A percentile compares a stretch with the other conserved stretches of the same genome.
Conservation (phyloP, 2,329 filamentous ascomycete species). For the Periconia digitata region DNA sequence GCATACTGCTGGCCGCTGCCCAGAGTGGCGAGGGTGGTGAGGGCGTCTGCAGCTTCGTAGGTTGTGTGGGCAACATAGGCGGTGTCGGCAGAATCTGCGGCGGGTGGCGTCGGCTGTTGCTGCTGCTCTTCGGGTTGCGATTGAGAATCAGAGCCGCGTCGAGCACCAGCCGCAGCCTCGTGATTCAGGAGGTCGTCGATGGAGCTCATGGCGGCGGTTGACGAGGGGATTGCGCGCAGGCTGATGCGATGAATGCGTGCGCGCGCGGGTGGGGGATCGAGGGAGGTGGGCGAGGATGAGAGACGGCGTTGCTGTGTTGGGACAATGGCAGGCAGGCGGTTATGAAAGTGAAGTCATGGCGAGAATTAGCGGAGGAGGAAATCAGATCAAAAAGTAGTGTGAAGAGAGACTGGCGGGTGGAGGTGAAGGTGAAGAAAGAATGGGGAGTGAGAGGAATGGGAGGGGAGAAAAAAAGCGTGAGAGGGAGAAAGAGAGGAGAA, state of each 20-base stretch:
- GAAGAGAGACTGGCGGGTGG: too few species aligned
- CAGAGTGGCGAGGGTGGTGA: slow-evolving; percentile 38
- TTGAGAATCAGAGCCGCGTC: slow-evolving; percentile 12
- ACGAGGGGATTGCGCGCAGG: neutral
- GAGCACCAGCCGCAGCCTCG: slow-evolving; percentile 21
- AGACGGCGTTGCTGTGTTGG: too few species aligned
- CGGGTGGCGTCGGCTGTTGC: slow-evolving; percentile 2
- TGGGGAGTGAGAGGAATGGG: too few species aligned
- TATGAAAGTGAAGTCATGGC: neutral
- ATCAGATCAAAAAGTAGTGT: neutral
- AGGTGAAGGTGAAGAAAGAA: too few species aligned
- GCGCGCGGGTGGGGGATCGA: neutral
- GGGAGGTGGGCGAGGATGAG: neutral
- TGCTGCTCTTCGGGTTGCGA: neutral
- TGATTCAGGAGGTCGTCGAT: slow-evolving; percentile 41
- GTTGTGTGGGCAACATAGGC: slow-evolving; percentile 22
- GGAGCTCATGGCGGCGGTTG: slow-evolving; percentile 31
- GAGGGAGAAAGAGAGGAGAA: neutral
- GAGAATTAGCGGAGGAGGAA: neutral
- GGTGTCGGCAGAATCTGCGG: too few species aligned
- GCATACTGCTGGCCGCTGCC: slow-evolving; percentile 37
- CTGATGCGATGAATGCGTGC: slow-evolving; percentile 1
- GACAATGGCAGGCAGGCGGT: neutral
- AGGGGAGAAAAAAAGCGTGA: neutral
- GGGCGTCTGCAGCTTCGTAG: slow-evolving; percentile 45